These are phyloP conservation scores for Phaseolus coccineus DNA, from an alignment of 331 rosid species.

Conservation along the genomic window DNA sequence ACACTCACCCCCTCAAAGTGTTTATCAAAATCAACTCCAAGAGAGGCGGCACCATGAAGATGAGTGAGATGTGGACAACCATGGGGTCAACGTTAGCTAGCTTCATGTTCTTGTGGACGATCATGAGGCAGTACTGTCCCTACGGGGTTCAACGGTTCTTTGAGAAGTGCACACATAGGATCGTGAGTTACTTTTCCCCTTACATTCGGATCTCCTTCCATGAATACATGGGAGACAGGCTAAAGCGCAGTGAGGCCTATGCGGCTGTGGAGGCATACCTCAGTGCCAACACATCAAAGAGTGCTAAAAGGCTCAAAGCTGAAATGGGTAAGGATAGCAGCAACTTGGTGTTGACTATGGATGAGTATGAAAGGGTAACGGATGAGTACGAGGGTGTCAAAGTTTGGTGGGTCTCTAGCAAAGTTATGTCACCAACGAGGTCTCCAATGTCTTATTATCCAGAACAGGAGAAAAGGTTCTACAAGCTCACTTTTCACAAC, in stretches of 20 bases:
- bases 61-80: constrained; percentile 71
- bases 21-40: constrained; percentile 14
- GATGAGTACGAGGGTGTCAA: constrained; percentile 61
- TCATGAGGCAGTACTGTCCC: constrained; percentile 82
- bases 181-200: constrained; percentile 67
- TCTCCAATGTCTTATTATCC: constrained; percentile 60
- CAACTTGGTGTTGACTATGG: constrained; percentile 76
- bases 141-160: constrained; percentile 59
- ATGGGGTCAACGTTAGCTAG: constrained; percentile 86
- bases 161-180: constrained; percentile 54
- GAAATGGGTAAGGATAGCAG: constrained; percentile 70
- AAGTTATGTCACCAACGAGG: constrained; percentile 49
- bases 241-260: constrained; percentile 78
- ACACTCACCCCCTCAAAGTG: not conserved
- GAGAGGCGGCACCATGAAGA: constrained; percentile 49
- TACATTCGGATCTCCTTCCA: constrained; percentile 72
- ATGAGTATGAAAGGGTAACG: constrained; percentile 69
- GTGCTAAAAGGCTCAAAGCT: constrained; percentile 80
- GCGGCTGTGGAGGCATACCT: constrained; percentile 79
- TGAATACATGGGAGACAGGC: constrained; percentile 72
- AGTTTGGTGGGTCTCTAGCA: constrained; percentile 72
- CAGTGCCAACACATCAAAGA: constrained; percentile 67
- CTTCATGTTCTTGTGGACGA: constrained; percentile 85
- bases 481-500: constrained; percentile 63
- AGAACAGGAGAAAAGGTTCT: constrained; percentile 69